Conservation (phyloP, 2,329 filamentous ascomycete genomes). For the Penicillium sp. region DNA sequence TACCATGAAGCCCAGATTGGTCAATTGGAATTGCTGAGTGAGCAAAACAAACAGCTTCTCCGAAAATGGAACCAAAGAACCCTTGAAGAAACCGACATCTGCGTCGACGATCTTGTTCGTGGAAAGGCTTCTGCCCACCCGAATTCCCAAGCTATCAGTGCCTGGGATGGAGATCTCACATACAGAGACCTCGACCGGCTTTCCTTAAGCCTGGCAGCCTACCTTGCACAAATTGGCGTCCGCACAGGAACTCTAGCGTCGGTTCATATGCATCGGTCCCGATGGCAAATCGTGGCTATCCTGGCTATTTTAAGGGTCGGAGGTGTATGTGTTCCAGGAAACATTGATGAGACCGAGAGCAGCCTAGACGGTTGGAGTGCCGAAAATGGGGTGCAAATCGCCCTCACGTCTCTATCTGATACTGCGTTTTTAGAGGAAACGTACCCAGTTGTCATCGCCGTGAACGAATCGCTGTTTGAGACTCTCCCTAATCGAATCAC, state of each 20-base stretch:
- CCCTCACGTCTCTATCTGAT: conserved; percentile 44
- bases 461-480: conserved; percentile 41
- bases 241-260: conserved; percentile 34
- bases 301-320: conserved; percentile 38
- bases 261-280: conserved; percentile 34
- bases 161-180: conserved; percentile 40
- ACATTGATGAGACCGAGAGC: conserved; percentile 29
- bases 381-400: conserved; percentile 46
- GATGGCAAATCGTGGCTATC: conserved; percentile 36
- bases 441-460: conserved; percentile 45
- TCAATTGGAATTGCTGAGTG: conserved; percentile 45
- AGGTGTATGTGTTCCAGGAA: conserved; percentile 40
- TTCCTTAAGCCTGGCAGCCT: conserved; percentile 38
- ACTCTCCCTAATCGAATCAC: conserved; percentile 31
- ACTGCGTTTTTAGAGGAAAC: conserved; percentile 47
- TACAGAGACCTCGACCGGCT: conserved; percentile 40
- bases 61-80: conserved; percentile 36
- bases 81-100: conserved; percentile 30
- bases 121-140: conserved; percentile 30
- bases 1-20: conserved; percentile 38
- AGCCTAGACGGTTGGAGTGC: conserved; percentile 45
- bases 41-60: conserved; percentile 37
- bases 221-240: conserved; percentile 37
- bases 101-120: conserved; percentile 35
- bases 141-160: conserved; percentile 33